Conservation (phyloP, 1,284 basidiomycete genomes). For the Microbotryum lychnidis-dioicae region DNA sequence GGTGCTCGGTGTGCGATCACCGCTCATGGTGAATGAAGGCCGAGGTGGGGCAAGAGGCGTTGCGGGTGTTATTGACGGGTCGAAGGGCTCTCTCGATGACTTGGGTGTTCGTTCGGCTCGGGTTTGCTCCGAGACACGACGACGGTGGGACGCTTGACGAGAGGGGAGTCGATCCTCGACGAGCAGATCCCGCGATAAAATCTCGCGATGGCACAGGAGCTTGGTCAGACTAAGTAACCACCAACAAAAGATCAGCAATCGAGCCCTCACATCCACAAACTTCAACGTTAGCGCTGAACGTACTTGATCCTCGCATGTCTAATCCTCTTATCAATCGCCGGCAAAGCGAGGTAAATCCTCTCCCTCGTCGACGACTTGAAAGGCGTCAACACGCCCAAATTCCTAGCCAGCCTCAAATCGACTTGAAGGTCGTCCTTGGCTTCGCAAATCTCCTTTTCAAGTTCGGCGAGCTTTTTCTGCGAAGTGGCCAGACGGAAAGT, state of each 20-base stretch:
- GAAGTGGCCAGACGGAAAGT: background rate
- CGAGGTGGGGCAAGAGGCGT: background rate
- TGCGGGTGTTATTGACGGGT: background rate
- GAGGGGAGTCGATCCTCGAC: slow-evolving; percentile 51
- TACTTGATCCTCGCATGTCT: slow-evolving; percentile 58
- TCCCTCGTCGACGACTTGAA: slow-evolving; percentile 77
- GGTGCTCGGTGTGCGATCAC: background rate
- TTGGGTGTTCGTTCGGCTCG: slow-evolving; percentile 2
- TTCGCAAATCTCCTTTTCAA: slow-evolving; percentile 54
- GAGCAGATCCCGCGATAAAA: slow-evolving; percentile 63
- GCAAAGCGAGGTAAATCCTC: slow-evolving; percentile 56
- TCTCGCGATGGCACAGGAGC: slow-evolving; percentile 61
- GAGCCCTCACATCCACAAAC: rapidly evolving
- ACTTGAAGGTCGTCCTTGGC: slow-evolving; percentile 59
- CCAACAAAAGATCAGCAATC: background rate
- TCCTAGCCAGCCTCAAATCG: slow-evolving; percentile 64
- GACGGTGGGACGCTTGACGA: slow-evolving; percentile 19
- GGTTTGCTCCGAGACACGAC: background rate
- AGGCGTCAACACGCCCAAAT: slow-evolving; percentile 75
- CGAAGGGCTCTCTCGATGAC: background rate
- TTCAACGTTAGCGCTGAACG: background rate
- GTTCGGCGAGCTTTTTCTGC: slow-evolving; percentile 54
- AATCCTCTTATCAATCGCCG: slow-evolving; percentile 58
- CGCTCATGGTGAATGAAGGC: background rate
- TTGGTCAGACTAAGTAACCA: slow-evolving; percentile 48